These are phyloP conservation scores for Psidium friedrichsthalianum DNA, from an alignment of 345 rosid genomes.

Conservation along the genomic window DNA sequence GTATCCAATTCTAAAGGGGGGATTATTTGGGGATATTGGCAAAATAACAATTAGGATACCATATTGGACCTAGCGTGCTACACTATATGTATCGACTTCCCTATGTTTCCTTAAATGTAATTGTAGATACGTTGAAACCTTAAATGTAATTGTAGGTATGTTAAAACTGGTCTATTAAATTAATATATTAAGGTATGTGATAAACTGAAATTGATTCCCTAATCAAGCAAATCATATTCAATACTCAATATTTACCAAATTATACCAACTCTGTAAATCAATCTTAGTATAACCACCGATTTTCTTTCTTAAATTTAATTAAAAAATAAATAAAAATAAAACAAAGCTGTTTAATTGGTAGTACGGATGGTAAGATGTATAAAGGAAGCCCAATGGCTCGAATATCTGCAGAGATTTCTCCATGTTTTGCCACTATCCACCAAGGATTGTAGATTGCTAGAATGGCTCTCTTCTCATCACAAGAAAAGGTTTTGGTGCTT, in stretches of 20 bases:
- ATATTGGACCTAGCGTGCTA: neutral
- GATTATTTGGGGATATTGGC: neutral
- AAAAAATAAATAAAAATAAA: neutral
- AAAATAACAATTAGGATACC: neutral
- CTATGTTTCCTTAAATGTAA: neutral
- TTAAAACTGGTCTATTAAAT: neutral
- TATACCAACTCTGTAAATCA: neutral
- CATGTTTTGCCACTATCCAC: neutral
- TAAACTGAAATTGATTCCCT: neutral
- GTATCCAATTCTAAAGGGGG: neutral
- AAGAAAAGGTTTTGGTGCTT: too few species aligned
- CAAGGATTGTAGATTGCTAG: neutral
- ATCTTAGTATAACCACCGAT: neutral
- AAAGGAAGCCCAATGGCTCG: neutral
- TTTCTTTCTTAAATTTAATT: neutral
- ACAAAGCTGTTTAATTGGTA: neutral
- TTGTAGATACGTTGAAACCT: neutral
- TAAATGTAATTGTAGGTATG: neutral
- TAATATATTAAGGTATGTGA: neutral
- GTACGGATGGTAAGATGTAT: neutral
- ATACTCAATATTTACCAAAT: neutral
- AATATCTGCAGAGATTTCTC: neutral
- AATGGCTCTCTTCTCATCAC: too few species aligned
- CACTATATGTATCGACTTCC: neutral
- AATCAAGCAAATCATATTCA: neutral